Percentiles rank a stretch among this genome's conserved stretches.
phyloP scores from a whole-genome alignment of 2,329 filamentous ascomycete species.

The Pseudocercospora eumusae region DNA sequence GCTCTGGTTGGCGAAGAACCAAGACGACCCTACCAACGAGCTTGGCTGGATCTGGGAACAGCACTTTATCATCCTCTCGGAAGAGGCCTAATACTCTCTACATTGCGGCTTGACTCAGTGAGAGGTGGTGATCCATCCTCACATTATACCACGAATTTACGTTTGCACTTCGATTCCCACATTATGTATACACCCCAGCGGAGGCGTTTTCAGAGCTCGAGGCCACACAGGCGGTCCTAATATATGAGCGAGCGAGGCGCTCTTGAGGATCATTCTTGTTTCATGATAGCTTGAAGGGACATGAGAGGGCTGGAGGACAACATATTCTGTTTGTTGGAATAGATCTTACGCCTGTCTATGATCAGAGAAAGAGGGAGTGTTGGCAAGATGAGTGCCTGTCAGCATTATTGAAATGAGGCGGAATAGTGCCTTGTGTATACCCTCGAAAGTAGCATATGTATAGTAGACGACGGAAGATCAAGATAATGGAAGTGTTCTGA shows the following conservation, averaged over 20 bases:
- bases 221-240: not conserved
- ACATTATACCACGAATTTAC: conserved; percentile 11
- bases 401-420: not conserved
- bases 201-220: conserved; percentile 12
- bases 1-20: conserved; percentile 95
- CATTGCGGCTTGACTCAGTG: not conserved
- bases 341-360: conserved; percentile 17
- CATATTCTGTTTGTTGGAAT: conserved; percentile 19
- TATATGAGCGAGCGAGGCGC: conserved; percentile 2
- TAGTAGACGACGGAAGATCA: conserved; percentile 8
- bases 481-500: not conserved
- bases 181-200: conserved; percentile 14
- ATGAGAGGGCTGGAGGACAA: conserved; percentile 5
- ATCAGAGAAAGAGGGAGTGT: not conserved
- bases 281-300: conserved; percentile 5
- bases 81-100: conserved; percentile 21
- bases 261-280: not conserved
- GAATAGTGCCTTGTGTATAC: not conserved
- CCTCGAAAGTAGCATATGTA: conserved; percentile 8
- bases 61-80: conserved; percentile 65
- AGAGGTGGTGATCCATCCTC: not conserved
- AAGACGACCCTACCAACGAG: conserved; percentile 76
- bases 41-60: conserved; percentile 99
- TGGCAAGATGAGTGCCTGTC: not conserved
- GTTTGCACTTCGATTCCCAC: conserved; percentile 1